Evolutionary conservation across 306 rosid species (phyloP).

Genomic region (Sphenostylis stenocarpa): DNA sequence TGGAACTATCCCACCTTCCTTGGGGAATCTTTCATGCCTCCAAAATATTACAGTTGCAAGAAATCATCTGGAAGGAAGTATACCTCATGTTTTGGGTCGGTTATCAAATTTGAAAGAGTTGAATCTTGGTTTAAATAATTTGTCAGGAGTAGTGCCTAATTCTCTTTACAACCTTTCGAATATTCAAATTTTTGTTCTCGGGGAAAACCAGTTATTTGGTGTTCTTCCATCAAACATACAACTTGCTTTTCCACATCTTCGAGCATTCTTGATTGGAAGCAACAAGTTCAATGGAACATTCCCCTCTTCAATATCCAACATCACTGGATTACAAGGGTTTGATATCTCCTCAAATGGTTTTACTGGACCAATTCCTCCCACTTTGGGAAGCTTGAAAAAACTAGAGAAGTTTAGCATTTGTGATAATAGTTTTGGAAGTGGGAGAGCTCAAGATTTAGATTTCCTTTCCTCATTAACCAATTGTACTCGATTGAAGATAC

Average conservation of each 20-base stretch:
- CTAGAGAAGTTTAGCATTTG: background rate
- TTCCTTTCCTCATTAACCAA: slow-evolving; percentile 34
- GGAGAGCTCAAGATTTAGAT: slow-evolving; percentile 18
- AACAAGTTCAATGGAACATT: slow-evolving; percentile 17
- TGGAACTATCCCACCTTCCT: slow-evolving; percentile 32
- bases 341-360: background rate
- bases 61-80: slow-evolving; percentile 30
- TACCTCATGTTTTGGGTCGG: slow-evolving; percentile 18
- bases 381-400: slow-evolving; percentile 24
- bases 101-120: slow-evolving; percentile 17
- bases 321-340: background rate
- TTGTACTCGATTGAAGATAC: background rate
- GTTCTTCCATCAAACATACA: slow-evolving; percentile 21
- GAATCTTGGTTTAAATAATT: background rate
- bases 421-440: slow-evolving; percentile 16
- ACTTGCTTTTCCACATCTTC: slow-evolving; percentile 26
- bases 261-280: fast-evolving
- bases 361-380: slow-evolving; percentile 18
- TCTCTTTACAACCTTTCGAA: slow-evolving; percentile 37
- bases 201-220: background rate
- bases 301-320: slow-evolving; percentile 27
- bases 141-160: slow-evolving; percentile 23
- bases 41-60: background rate
- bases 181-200: background rate
- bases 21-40: slow-evolving; percentile 36